Percentiles rank a stretch among this genome's conserved stretches.
Conservation (phyloP, 441 rosid genomes). For the Biscutella laevigata region DNA sequence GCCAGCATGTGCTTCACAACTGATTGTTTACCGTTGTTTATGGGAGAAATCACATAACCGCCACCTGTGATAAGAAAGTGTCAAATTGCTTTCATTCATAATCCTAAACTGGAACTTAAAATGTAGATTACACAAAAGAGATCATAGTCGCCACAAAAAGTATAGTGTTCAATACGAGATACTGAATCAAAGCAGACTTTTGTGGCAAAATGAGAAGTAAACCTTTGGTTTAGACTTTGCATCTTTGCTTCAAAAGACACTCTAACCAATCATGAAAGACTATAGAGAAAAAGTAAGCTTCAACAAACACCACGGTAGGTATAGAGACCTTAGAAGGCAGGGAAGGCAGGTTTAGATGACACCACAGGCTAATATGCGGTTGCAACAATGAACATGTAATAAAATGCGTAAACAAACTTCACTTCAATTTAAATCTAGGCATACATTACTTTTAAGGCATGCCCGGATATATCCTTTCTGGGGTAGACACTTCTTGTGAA, state of each 20-base stretch:
- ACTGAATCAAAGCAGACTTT: constrained; percentile 1
- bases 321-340: background rate
- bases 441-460: constrained; percentile 98
- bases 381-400: background rate
- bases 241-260: background rate
- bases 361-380: background rate
- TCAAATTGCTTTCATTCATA: background rate
- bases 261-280: background rate
- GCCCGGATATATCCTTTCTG: constrained; percentile 83
- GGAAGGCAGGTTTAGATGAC: background rate
- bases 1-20: constrained; percentile 97
- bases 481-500: constrained; percentile 85
- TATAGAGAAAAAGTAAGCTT: background rate
- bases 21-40: constrained; percentile 62
- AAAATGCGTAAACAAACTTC: constrained; percentile 15
- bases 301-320: background rate
- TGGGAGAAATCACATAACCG: constrained; percentile 81
- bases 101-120: background rate
- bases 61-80: constrained; percentile 58
- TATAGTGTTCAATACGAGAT: background rate
- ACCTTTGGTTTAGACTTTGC: background rate
- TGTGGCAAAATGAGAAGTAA: background rate
- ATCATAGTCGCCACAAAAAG: background rate
- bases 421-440: constrained; percentile 38
- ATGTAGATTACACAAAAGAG: background rate